A percentile compares a stretch with the other conserved stretches of the same genome.
These are phyloP conservation scores for Colletotrichum caudatum DNA, from an alignment of 2,329 filamentous ascomycete species.

Conservation along the genomic window DNA sequence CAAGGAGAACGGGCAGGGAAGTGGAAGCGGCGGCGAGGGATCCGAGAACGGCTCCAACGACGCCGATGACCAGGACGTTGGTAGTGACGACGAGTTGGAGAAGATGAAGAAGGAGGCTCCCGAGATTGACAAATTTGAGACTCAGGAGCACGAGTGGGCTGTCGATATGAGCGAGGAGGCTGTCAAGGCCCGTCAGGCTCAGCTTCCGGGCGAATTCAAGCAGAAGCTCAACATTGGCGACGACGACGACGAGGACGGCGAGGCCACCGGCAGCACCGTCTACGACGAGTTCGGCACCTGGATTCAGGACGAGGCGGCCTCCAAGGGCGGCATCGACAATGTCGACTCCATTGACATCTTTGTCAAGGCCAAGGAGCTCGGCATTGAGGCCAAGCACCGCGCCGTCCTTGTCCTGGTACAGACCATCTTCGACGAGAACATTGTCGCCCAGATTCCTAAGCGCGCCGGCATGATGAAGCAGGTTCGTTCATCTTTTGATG, in stretches of 20 bases:
- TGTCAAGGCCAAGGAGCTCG: slow-evolving; percentile 95
- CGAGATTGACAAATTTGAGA: slow-evolving; percentile 66
- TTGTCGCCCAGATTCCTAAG: slow-evolving; percentile 86
- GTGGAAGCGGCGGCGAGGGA: slow-evolving; percentile 70
- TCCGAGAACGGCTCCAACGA: slow-evolving; percentile 64
- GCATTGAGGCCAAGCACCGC: slow-evolving; percentile 94
- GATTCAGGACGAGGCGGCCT: slow-evolving; percentile 81
- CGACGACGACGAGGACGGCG: slow-evolving; percentile 84
- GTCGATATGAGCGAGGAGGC: slow-evolving; percentile 97
- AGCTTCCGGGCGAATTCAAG: slow-evolving; percentile 95
- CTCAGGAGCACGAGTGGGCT: slow-evolving; percentile 92
- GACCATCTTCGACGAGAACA: slow-evolving; percentile 92
- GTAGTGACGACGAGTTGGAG: slow-evolving; percentile 92
- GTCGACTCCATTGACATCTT: slow-evolving; percentile 93
- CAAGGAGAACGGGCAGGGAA: slow-evolving; percentile 67
- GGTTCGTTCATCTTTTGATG: slow-evolving; percentile 58
- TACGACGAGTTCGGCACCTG: slow-evolving; percentile 95
- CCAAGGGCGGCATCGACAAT: slow-evolving; percentile 79
- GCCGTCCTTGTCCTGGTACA: slow-evolving; percentile 92
- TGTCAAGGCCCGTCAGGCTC: slow-evolving; percentile 92
- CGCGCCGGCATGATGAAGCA: slow-evolving; percentile 91
- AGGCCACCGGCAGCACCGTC: slow-evolving; percentile 77
- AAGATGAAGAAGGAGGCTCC: slow-evolving; percentile 76
- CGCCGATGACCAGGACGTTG: slow-evolving; percentile 71
- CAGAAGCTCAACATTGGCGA: slow-evolving; percentile 84